Base-by-base conservation (phyloP, 2,329 filamentous ascomycete genomes). In the Aspergillus flavus region DNA sequence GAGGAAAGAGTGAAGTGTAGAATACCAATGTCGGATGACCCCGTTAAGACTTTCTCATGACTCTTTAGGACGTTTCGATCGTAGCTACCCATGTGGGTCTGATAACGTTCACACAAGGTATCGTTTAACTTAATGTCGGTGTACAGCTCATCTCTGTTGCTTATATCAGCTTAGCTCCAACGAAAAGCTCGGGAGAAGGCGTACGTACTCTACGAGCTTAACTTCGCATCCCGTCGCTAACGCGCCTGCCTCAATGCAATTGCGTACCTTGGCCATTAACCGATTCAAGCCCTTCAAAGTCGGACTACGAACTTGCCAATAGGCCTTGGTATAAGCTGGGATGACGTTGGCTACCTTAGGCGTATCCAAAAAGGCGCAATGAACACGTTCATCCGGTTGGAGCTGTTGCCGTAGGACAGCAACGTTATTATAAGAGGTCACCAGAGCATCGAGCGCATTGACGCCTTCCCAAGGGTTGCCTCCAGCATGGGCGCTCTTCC, bases 391-490 rank as follows among this genome's bases (percentile, higher is more conserved):
- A 11, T 82, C 81, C 0, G 85, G 83, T 65, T 81, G 79, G 4
- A 85, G 80, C 70, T 88, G 86, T 71, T 88, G 86, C 1, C 86
- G 81, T 6, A 88, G 76, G 0, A 85, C 78, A 0, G 83, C 81
- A 4, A 88, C 72, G 50, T 76, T 77, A 52, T 75, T 76, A 62
- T 81, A 81, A 0, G 77, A 81, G 0, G 79, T 77, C 2, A 88
- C 77, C 26, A 86, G 69, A 0, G 85, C 86, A 66, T 89, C 86
- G 0, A 88, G 79, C 0, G 86, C 86, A 69, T 89, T 88, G 66
- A 85, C 79, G 0, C 86, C 86, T 6, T 85, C 78, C 85, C 85
- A 88, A 0, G 86, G 86, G n/a, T 78, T 82, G 3, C 82, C 82
- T 0, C 83, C 85, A 0, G 85, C 86, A 66, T 88, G 86, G 0